Percentiles rank a stretch among this genome's conserved stretches.
Conservation (phyloP, 495 filamentous ascomycete genomes). For the Penicillium verhagenii region DNA sequence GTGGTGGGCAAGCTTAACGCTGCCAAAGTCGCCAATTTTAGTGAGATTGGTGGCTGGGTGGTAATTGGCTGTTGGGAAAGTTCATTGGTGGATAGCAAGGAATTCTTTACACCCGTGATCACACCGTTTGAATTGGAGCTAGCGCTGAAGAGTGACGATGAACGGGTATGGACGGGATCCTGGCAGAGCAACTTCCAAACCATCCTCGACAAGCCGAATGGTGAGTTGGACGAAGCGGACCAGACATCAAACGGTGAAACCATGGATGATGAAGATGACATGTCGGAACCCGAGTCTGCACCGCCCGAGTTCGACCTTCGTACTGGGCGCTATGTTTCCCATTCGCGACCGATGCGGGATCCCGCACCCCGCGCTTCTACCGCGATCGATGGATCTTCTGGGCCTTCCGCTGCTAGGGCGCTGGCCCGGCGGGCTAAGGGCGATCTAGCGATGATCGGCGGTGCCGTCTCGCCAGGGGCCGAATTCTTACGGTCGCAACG, state of each 20-base stretch:
- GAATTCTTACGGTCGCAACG: slow-evolving; percentile 79
- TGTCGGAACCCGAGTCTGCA: slow-evolving; percentile 62
- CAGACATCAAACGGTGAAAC: slow-evolving; percentile 24
- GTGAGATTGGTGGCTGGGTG: slow-evolving; percentile 93
- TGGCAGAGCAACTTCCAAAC: slow-evolving; percentile 75
- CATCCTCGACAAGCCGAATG: slow-evolving; percentile 41
- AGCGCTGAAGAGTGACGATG: slow-evolving; percentile 65
- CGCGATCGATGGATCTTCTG: slow-evolving; percentile 30
- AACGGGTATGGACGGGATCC: slow-evolving; percentile 71
- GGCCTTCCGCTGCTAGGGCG: slow-evolving; percentile 37
- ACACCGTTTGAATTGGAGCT: slow-evolving; percentile 89
- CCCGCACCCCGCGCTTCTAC: slow-evolving; percentile 33
- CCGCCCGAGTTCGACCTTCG: slow-evolving; percentile 92
- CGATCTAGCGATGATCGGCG: slow-evolving; percentile 74
- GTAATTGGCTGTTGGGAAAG: slow-evolving; percentile 99
- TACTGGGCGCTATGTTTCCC: slow-evolving; percentile 81
- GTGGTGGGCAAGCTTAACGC: slow-evolving; percentile 96
- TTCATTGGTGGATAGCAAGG: slow-evolving; percentile 77
- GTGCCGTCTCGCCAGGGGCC: slow-evolving; percentile 83
- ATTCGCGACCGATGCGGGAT: slow-evolving; percentile 74
- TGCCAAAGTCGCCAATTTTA: slow-evolving; percentile 94
- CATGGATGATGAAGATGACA: slow-evolving; percentile 37
- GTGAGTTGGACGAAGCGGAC: slow-evolving; percentile 21
- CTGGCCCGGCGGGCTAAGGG: slow-evolving; percentile 62
- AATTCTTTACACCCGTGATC: slow-evolving; percentile 81